Percentiles rank a stretch among this genome's conserved stretches.
These are phyloP conservation scores for Penicillium sp. DNA, from an alignment of 2,329 filamentous ascomycete species.

Conservation along the genomic window DNA sequence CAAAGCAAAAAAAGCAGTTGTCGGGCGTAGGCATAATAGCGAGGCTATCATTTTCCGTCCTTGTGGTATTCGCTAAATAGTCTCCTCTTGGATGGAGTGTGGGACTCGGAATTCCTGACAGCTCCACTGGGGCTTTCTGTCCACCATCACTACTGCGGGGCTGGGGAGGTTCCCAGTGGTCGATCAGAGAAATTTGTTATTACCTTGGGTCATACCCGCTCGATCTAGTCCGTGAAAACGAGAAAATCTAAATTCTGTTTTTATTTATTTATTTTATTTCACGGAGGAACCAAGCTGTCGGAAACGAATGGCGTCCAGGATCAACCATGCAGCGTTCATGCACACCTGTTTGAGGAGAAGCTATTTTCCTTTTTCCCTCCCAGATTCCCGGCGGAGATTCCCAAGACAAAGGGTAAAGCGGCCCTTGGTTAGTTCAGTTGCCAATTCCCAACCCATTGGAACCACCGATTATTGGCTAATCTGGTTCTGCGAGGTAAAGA, in stretches of 20 bases:
- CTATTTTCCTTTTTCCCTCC: not conserved
- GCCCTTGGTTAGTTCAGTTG: conserved; percentile 20
- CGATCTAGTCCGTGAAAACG: conserved; percentile 2
- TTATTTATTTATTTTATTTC: not conserved
- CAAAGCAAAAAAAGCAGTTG: not conserved
- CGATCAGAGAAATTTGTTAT: conserved; percentile 11
- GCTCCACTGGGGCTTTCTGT: conserved; percentile 10
- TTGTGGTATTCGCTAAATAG: not conserved
- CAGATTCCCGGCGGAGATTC: conserved; percentile 2
- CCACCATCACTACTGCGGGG: conserved; percentile 11
- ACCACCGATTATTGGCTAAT: conserved; percentile 29
- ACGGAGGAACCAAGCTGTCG: not conserved
- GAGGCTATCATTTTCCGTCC: conserved; percentile 4
- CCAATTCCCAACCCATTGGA: conserved; percentile 31
- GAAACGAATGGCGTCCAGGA: conserved; percentile 2
- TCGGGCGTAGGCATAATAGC: not conserved
- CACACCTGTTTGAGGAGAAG: conserved; percentile 4
- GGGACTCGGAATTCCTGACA: conserved; percentile 5
- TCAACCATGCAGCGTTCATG: conserved; percentile 9
- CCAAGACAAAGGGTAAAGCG: conserved; percentile 17
- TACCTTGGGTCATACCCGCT: not conserved
- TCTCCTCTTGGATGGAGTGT: not conserved
- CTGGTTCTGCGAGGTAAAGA: conserved; percentile 1
- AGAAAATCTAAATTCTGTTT: not conserved
- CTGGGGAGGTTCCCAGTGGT: conserved; percentile 10